Percentiles rank a stretch among this genome's conserved stretches.
Evolutionary conservation across 768 basidiomycete species (phyloP).

Genomic region (Russula lepida): DNA sequence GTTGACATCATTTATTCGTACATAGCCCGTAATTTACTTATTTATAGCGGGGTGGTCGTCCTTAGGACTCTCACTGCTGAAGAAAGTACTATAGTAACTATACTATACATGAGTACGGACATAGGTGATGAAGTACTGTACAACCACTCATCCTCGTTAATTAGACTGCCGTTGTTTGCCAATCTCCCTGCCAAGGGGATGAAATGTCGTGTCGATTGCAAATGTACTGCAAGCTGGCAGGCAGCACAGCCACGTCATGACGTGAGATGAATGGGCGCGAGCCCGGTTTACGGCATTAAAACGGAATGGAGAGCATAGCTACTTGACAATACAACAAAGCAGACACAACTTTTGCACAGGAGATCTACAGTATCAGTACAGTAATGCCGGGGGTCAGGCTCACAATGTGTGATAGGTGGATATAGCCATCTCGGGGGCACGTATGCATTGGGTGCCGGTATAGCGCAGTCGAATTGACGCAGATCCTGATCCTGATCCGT

Average conservation of each 20-base stretch:
- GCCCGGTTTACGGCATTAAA: neutral
- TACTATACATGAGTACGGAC: neutral
- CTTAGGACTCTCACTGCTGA: no score
- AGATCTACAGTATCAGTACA: neutral
- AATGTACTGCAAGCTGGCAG: neutral
- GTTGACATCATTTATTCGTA: neutral
- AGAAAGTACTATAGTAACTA: neutral
- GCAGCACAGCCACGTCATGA: neutral
- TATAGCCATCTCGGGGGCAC: neutral
- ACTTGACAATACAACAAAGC: neutral
- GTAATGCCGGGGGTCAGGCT: neutral
- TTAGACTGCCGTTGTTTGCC: neutral
- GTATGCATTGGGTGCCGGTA: neutral
- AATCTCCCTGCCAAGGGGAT: neutral
- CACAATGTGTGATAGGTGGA: neutral
- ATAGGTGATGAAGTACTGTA: neutral
- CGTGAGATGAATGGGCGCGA: neutral
- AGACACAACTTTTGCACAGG: neutral
- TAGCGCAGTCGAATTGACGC: neutral
- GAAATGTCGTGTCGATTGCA: neutral
- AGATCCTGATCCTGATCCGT: neutral
- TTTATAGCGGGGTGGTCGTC: neutral
- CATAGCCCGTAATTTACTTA: neutral
- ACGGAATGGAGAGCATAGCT: neutral
- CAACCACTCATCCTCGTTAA: neutral